These are phyloP conservation scores for Xylaria sp. DNA, from an alignment of 2,329 filamentous ascomycete genomes.

Conservation along the genomic window DNA sequence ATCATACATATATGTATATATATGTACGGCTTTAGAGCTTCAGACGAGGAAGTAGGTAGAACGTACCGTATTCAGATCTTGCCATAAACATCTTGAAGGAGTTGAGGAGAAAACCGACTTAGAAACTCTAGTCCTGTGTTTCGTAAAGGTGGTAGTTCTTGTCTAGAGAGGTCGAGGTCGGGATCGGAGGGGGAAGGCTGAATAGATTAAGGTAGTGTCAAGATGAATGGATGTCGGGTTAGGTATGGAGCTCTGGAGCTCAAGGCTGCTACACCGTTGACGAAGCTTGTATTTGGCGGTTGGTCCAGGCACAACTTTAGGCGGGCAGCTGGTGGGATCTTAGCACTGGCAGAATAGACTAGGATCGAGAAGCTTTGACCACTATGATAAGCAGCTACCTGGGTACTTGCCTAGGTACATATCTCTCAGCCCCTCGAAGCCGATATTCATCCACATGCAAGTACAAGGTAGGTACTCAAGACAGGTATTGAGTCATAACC, in stretches of 20 bases:
- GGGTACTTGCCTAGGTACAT: slow-evolving; percentile 1
- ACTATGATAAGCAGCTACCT: neutral
- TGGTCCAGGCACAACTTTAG: slow-evolving; percentile 4
- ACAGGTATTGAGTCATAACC: neutral
- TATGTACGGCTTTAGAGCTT: too few relatives aligned
- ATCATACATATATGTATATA: too few relatives aligned
- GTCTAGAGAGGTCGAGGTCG: slow-evolving; percentile 8
- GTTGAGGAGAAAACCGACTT: slow-evolving; percentile 33
- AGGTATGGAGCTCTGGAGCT: slow-evolving; percentile 32
- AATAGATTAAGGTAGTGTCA: slow-evolving; percentile 16
- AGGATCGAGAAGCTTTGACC: slow-evolving; percentile 12
- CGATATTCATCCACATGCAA: too few relatives aligned
- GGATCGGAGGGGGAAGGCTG: slow-evolving; percentile 3
- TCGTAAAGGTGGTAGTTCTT: slow-evolving; percentile 8
- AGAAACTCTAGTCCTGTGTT: neutral
- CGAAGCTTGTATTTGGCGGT: slow-evolving; percentile 32
- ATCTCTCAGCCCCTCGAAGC: too few relatives aligned
- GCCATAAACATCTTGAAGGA: slow-evolving; percentile 94
- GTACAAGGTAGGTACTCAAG: too few relatives aligned
- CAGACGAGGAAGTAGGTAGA: slow-evolving; percentile 30
- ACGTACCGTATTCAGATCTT: slow-evolving; percentile 98
- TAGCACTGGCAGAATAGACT: too few relatives aligned
- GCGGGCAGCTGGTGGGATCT: neutral
- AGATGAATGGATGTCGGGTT: slow-evolving; percentile 8
- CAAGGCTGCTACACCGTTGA: slow-evolving; percentile 41